These are phyloP conservation scores for Chlorella sorokiniana DNA, from an alignment of 139 green algal genomes.

Conservation along the genomic window DNA sequence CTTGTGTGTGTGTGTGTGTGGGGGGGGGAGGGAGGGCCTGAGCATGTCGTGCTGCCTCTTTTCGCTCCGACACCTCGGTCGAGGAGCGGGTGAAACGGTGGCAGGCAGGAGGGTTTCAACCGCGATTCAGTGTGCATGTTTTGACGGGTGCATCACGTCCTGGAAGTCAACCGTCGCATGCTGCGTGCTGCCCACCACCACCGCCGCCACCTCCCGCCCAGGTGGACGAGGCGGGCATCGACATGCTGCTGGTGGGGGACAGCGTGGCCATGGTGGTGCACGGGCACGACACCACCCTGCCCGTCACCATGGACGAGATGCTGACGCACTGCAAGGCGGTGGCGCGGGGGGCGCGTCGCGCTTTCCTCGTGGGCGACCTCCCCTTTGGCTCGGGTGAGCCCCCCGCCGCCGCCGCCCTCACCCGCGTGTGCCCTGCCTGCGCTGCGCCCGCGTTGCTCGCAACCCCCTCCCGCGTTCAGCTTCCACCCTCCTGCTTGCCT, in stretches of 20 bases:
- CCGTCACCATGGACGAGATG: conserved; percentile 97
- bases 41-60: too few species aligned
- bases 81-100: too few species aligned
- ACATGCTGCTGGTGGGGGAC: conserved; percentile 97
- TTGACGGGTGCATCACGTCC: too few species aligned
- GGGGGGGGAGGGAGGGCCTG: too few species aligned
- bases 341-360: conserved; percentile 71
- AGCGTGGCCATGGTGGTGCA: conserved; percentile 97
- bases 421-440: not conserved
- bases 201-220: too few species aligned
- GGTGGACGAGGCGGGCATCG: conserved; percentile 90
- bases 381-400: conserved; percentile 94
- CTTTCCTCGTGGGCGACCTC: conserved; percentile 80
- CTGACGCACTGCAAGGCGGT: conserved; percentile 92
- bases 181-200: too few species aligned
- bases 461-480: too few species aligned
- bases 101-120: too few species aligned
- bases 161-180: too few species aligned
- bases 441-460: not conserved
- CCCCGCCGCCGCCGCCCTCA: conserved; percentile 14
- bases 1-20: too few species aligned
- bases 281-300: conserved; percentile 98
- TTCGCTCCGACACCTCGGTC: too few species aligned
- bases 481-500: not conserved
- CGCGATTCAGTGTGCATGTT: too few species aligned